Conservation (phyloP, 2,329 filamentous ascomycete genomes). For the Cladophialophora yegresii region DNA sequence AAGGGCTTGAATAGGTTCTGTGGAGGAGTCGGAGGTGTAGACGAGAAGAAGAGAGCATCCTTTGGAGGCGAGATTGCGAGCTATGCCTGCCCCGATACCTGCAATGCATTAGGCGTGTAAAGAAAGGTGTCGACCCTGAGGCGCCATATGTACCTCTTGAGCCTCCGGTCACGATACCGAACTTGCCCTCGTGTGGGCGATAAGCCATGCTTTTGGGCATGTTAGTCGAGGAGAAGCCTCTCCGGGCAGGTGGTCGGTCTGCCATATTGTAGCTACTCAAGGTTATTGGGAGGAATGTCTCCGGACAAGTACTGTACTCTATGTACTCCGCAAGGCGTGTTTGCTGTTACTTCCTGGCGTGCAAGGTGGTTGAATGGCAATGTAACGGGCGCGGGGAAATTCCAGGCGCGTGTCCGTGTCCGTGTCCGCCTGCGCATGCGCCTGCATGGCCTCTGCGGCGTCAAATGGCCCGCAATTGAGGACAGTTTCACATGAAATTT, state of each 20-base stretch:
- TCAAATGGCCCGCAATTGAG: conserved; percentile 19
- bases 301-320: not conserved
- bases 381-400: conserved; percentile 26
- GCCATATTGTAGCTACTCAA: conserved; percentile 15
- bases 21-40: conserved; percentile 67
- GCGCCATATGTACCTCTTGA: conserved; percentile 64
- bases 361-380: not conserved
- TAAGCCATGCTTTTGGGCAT: conserved; percentile 28
- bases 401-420: conserved; percentile 10
- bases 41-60: conserved; percentile 70
- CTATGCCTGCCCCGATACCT: conserved; percentile 74
- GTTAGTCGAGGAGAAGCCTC: conserved; percentile 32
- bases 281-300: not conserved
- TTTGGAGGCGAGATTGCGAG: conserved; percentile 71
- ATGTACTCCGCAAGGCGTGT: not conserved
- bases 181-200: conserved; percentile 66
- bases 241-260: conserved; percentile 16
- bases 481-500: conserved; percentile 6
- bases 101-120: conserved; percentile 10
- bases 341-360: not conserved
- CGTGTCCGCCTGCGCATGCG: not conserved
- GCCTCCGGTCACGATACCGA: conserved; percentile 76
- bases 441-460: conserved; percentile 2
- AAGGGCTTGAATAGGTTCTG: conserved; percentile 55
- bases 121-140: not conserved